A percentile compares a stretch with the other conserved stretches of the same genome.
Evolutionary conservation across 805 yeast species (phyloP).

Genomic region (Peterozyma xylosa): DNA sequence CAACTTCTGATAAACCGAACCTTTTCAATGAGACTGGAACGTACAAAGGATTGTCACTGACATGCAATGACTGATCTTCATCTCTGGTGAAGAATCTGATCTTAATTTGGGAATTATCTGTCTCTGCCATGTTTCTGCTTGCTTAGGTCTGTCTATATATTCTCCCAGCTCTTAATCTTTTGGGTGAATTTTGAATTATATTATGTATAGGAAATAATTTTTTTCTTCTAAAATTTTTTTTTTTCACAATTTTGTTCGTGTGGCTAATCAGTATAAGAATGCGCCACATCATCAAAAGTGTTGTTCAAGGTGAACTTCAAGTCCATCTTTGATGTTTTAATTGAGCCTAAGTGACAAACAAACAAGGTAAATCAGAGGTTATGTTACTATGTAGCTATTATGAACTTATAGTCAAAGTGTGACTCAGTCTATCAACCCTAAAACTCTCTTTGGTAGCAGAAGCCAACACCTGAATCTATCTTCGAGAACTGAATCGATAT

Average conservation of each 20-base stretch:
- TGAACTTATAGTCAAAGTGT: too few relatives aligned
- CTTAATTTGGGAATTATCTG: constrained; percentile 58
- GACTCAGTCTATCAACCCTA: not conserved
- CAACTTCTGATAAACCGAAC: constrained; percentile 91
- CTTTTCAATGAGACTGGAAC: constrained; percentile 85
- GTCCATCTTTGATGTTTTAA: too few relatives aligned
- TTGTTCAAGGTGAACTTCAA: too few relatives aligned
- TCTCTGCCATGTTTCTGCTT: too few relatives aligned
- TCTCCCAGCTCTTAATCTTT: not conserved
- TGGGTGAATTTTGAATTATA: not conserved
- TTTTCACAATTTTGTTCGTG: not conserved
- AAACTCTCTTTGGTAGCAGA: constrained; percentile 2
- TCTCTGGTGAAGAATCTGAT: constrained; percentile 84
- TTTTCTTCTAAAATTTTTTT: not conserved
- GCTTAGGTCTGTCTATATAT: too few relatives aligned
- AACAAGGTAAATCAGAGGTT: too few relatives aligned
- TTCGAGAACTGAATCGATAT: constrained; percentile 1
- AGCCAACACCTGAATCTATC: constrained; percentile 3
- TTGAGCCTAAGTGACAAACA: too few relatives aligned
- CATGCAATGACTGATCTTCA: constrained; percentile 62
- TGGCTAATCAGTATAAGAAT: not conserved
- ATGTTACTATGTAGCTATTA: too few relatives aligned
- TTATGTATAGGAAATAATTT: not conserved
- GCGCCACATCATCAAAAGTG: too few relatives aligned
- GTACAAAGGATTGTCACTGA: constrained; percentile 72